Evolutionary conservation across 345 rosid genomes (phyloP).

Genomic region (Excoecaria agallocha): DNA sequence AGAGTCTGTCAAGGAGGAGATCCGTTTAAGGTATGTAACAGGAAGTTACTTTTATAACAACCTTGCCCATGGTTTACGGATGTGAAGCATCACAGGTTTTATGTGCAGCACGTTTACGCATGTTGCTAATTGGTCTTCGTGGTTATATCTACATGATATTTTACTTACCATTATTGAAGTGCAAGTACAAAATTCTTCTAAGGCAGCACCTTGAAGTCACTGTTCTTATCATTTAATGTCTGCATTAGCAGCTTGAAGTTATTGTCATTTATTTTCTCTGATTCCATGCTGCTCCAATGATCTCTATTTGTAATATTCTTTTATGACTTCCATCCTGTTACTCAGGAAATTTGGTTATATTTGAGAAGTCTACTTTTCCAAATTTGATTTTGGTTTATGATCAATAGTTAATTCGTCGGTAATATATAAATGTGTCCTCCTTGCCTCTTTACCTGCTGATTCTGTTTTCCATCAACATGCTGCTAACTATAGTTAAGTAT

Average conservation of each 20-base stretch:
- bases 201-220: background rate
- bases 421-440: background rate
- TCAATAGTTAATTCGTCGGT: background rate
- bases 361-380: background rate
- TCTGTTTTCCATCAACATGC: background rate
- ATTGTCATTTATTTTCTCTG: background rate
- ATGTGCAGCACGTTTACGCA: background rate
- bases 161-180: too few relatives aligned
- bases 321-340: background rate
- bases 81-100: background rate
- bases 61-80: background rate
- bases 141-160: background rate
- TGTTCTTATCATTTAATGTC: background rate
- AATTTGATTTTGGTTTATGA: background rate
- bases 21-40: constrained; percentile 71
- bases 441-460: background rate
- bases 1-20: constrained; percentile 77
- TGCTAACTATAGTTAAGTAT: background rate
- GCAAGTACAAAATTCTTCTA: background rate
- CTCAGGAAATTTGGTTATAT: background rate
- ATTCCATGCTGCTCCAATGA: background rate
- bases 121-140: too few relatives aligned
- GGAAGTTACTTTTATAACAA: background rate
- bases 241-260: background rate
- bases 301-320: background rate